Percentiles rank a stretch among this genome's conserved stretches.
Conservation (phyloP, 2,329 filamentous ascomycete genomes). For the Herpotrichia juniperi region DNA sequence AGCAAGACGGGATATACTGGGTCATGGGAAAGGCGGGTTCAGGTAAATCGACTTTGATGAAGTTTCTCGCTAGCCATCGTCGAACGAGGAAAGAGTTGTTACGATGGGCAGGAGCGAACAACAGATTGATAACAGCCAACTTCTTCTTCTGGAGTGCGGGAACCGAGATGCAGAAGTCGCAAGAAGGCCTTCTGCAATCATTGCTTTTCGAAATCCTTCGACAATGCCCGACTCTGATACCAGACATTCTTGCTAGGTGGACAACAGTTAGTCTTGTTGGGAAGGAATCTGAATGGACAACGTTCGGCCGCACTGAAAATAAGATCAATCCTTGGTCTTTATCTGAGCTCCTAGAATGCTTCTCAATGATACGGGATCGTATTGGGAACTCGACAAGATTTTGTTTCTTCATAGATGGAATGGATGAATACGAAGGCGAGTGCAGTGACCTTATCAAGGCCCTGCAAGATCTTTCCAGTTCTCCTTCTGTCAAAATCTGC, state of each 20-base stretch:
- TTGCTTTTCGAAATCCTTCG: slow-evolving; percentile 18
- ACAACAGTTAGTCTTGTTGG: slow-evolving; percentile 32
- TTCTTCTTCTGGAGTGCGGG: slow-evolving; percentile 25
- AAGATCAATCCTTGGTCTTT: neutral
- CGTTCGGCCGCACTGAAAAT: neutral
- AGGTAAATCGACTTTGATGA: neutral
- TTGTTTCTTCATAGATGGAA: slow-evolving; percentile 8
- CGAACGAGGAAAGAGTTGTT: neutral
- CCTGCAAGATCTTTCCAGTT: neutral
- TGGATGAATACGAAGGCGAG: slow-evolving; percentile 6
- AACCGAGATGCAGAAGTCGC: slow-evolving; percentile 16
- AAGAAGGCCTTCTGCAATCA: slow-evolving; percentile 12
- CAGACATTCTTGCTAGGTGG: slow-evolving; percentile 18
- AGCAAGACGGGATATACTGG: slow-evolving; percentile 1
- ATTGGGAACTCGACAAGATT: neutral
- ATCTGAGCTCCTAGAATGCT: neutral
- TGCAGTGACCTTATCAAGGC: neutral
- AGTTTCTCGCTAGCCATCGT: neutral
- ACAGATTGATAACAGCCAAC: neutral
- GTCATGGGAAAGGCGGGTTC: neutral
- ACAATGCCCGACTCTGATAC: slow-evolving; percentile 5
- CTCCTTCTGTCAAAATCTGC: slow-evolving; percentile 7
- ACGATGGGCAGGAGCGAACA: neutral
- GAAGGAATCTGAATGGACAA: slow-evolving; percentile 8
- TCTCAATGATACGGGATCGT: neutral